Conservation (phyloP, 768 basidiomycete species). For the Dictyophora rubrovolvata region DNA sequence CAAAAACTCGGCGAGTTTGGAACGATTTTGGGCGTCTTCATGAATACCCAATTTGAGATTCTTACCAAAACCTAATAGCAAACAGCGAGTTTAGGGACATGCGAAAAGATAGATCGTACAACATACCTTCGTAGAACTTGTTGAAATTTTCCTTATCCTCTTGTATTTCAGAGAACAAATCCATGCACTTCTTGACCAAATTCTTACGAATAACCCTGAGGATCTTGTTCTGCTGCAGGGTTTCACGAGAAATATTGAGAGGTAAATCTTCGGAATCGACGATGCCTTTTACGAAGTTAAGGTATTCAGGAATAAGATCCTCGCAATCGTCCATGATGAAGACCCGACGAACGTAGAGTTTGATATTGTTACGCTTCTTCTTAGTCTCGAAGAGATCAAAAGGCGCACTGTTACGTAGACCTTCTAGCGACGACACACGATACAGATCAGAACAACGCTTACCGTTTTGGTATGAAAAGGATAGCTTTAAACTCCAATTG, state of each 20-base stretch:
- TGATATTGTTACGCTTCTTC: constrained; percentile 99
- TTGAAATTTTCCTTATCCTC: constrained; percentile 99
- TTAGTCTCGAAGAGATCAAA: constrained; percentile 99
- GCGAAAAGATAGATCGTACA: background rate
- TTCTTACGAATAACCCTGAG: constrained; percentile 99
- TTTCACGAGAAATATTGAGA: constrained; percentile 99
- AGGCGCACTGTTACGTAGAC: constrained; percentile 56
- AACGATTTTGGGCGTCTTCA: constrained; percentile 97
- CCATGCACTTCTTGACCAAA: constrained; percentile 96
- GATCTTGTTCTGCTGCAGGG: constrained; percentile 99
- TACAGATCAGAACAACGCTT: constrained; percentile 17
- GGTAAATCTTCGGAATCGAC: constrained; percentile 99
- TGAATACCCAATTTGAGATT: constrained; percentile 99
- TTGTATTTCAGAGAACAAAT: constrained; percentile 89
- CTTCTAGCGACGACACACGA: constrained; percentile 9
- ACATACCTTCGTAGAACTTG: constrained; percentile 65
- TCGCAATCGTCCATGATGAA: constrained; percentile 99
- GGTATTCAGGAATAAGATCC: constrained; percentile 98
- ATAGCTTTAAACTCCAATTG: constrained; percentile 99
- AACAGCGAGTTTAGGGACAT: background rate
- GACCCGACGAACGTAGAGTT: constrained; percentile 99
- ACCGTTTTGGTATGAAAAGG: constrained; percentile 95
- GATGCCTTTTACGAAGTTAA: constrained; percentile 97
- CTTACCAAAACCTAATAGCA: constrained; percentile 83
- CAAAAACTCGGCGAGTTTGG: constrained; percentile 98